A percentile compares a stretch with the other conserved stretches of the same genome.
These are phyloP conservation scores for Alisma plantagoaquatica DNA, from an alignment of 106 monocot genomes.

Conservation along the genomic window DNA sequence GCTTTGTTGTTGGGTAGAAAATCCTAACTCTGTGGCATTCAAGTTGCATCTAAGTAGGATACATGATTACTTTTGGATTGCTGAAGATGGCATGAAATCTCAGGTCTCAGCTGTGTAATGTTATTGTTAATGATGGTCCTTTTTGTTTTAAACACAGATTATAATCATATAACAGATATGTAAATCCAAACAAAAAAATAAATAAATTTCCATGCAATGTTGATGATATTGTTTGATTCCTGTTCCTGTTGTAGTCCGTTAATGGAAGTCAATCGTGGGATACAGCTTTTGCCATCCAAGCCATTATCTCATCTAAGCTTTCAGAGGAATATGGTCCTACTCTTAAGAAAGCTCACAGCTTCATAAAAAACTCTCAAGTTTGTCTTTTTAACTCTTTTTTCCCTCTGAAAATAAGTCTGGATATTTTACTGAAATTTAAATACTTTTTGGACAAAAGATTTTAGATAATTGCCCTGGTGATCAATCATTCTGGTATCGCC, in stretches of 20 bases:
- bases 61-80: slow-evolving; percentile 82
- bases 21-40: slow-evolving; percentile 87
- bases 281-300: slow-evolving; percentile 76
- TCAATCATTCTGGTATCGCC: slow-evolving; percentile 77
- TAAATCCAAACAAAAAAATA: no score
- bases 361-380: slow-evolving; percentile 78
- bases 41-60: slow-evolving; percentile 80
- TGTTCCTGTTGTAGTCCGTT: no score
- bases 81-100: slow-evolving; percentile 99
- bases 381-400: not conserved
- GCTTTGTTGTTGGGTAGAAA: slow-evolving; percentile 96
- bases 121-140: no score
- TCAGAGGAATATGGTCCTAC: slow-evolving; percentile 48
- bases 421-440: no score
- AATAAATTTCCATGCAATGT: no score
- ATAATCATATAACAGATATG: no score
- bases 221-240: not conserved
- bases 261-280: slow-evolving; percentile 96
- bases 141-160: no score
- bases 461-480: slow-evolving; percentile 65
- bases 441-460: slow-evolving; percentile 26
- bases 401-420: no score
- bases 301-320: slow-evolving; percentile 56
- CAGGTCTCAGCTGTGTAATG: no score
- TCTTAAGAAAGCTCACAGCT: slow-evolving; percentile 59